Evolutionary conservation across 495 filamentous ascomycete genomes (phyloP).

Genomic region (Haplographium delicatum): DNA sequence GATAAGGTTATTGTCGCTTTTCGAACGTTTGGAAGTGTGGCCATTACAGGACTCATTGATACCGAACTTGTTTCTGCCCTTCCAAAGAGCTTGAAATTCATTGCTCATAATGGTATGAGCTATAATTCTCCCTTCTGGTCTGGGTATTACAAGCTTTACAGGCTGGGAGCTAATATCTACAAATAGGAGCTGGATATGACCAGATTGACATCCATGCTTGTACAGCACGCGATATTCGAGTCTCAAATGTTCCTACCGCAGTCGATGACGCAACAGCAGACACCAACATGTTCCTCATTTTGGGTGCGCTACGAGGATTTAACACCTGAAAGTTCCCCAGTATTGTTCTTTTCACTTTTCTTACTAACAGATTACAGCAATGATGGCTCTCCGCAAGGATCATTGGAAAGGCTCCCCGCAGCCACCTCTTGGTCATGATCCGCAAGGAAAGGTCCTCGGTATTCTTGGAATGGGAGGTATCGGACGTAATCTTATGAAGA

Average conservation of each 20-base stretch:
- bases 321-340: conserved; percentile 19
- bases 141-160: conserved; percentile 17
- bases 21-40: conserved; percentile 66
- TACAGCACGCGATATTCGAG: conserved; percentile 55
- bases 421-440: conserved; percentile 56
- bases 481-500: conserved; percentile 66
- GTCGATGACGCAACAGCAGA: conserved; percentile 79
- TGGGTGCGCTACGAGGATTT: conserved; percentile 60
- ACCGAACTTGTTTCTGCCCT: conserved; percentile 59
- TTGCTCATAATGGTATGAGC: conserved; percentile 46
- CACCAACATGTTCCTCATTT: conserved; percentile 69
- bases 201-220: conserved; percentile 69
- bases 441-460: conserved; percentile 59
- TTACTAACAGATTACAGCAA: conserved; percentile 36
- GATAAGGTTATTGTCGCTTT: conserved; percentile 64
- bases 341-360: neutral
- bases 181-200: conserved; percentile 70
- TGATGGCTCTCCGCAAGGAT: conserved; percentile 27
- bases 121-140: too few species aligned
- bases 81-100: conserved; percentile 45
- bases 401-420: conserved; percentile 54
- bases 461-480: conserved; percentile 88
- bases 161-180: conserved; percentile 3
- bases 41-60: conserved; percentile 64
- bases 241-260: conserved; percentile 77